phyloP scores from a whole-genome alignment of 2,329 filamentous ascomycete genomes.

The Calycina marina region DNA sequence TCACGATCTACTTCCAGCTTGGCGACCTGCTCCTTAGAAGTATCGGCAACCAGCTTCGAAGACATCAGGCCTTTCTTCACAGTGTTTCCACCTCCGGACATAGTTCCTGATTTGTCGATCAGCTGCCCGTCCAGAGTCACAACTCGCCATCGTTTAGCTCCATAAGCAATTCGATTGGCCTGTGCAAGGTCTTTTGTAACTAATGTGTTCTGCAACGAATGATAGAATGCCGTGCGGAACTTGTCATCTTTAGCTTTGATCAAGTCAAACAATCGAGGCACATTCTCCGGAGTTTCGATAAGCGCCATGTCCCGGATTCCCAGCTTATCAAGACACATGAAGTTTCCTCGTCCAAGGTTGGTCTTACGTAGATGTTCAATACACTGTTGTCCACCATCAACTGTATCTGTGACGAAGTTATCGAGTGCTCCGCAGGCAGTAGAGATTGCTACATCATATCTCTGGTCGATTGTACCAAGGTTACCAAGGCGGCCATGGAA shows the following conservation, averaged over 20 bases:
- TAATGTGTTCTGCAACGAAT: constrained; percentile 85
- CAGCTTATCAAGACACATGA: constrained; percentile 86
- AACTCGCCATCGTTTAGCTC: constrained; percentile 84
- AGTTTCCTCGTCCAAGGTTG: constrained; percentile 89
- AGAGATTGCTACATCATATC: constrained; percentile 95
- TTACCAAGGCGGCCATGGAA: constrained; percentile 95
- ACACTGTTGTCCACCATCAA: constrained; percentile 92
- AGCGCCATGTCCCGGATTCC: constrained; percentile 61
- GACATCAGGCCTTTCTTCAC: constrained; percentile 93
- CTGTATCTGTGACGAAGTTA: constrained; percentile 92
- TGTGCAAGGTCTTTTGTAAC: constrained; percentile 90
- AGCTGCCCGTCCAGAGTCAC: constrained; percentile 91
- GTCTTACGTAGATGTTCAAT: constrained; percentile 97
- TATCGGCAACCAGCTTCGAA: constrained; percentile 79
- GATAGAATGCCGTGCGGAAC: constrained; percentile 86
- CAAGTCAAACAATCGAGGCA: constrained; percentile 83
- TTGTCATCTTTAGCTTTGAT: constrained; percentile 77
- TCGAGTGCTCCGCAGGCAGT: constrained; percentile 85
- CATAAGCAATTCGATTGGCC: constrained; percentile 93
- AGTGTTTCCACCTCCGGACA: constrained; percentile 90
- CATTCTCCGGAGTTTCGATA: constrained; percentile 82
- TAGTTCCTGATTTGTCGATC: constrained; percentile 96
- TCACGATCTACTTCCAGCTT: constrained; percentile 84
- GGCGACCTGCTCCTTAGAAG: constrained; percentile 72
- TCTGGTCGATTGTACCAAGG: constrained; percentile 80